These are phyloP conservation scores for Solanum piurae DNA, from an alignment of 257 asterid species.

Conservation along the genomic window DNA sequence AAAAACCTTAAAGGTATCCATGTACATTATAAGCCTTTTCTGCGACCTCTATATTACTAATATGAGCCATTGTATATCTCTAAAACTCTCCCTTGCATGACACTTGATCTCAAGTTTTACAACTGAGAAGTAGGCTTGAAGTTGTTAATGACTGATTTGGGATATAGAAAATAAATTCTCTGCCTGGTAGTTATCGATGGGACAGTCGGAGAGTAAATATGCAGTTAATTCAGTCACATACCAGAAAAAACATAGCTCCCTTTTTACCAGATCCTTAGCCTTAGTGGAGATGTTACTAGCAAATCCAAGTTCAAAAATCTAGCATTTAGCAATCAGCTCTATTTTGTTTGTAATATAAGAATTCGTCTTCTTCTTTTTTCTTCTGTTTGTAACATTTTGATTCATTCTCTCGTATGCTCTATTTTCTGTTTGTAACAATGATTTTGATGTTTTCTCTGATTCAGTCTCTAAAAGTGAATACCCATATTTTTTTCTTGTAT, in stretches of 20 bases:
- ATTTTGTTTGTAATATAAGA: too few relatives aligned
- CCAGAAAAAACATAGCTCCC: not conserved
- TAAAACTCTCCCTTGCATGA: not conserved
- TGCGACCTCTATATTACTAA: not conserved
- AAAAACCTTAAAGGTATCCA: not conserved
- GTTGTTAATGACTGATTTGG: not conserved
- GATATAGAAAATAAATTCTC: not conserved
- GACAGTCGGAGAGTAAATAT: not conserved
- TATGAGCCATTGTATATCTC: not conserved
- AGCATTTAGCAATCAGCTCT: not conserved
- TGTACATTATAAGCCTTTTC: not conserved
- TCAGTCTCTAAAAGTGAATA: too few relatives aligned
- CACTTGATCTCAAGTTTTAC: not conserved
- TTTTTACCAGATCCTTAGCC: not conserved
- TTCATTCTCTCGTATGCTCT: too few relatives aligned
- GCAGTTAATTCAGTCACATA: not conserved
- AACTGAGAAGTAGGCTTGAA: not conserved
- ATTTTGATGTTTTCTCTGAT: too few relatives aligned
- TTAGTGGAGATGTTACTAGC: not conserved
- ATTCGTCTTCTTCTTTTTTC: too few relatives aligned
- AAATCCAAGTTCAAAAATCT: not conserved
- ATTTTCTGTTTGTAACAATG: too few relatives aligned
- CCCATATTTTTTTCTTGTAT: too few relatives aligned
- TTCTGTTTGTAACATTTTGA: too few relatives aligned
- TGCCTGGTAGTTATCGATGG: not conserved